Evolutionary conservation across 139 green algal species (phyloP), one percentile per base, ranked within the genome.

Genomic region (Coelastrella sp.): DNA sequence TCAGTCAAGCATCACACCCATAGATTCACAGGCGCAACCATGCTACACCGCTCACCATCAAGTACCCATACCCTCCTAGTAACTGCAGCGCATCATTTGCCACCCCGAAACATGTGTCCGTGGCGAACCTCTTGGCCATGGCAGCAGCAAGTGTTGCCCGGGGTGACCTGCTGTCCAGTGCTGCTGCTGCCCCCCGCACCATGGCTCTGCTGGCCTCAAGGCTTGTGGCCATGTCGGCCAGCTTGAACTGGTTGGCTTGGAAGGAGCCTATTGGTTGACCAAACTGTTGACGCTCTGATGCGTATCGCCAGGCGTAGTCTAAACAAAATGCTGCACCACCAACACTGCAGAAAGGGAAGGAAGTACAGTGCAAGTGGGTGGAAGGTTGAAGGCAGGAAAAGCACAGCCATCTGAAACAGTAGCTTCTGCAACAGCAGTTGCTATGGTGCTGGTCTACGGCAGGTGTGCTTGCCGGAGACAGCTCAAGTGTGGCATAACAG

Each of bases 61-160:
- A 87, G 75, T 97, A 98, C 4, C 96, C 96, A 78, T 98, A 98
- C 14, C 96, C 96, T 19, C 96, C 96, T 61, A 97, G 91, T 79
- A 97, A 65, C 92, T 98, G 96, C 90, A 98, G 90, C 14, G 94
- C 93, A 13, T 93, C 83, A 79, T 98, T 96, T 10, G 93, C 92
- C 0, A 97, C 90, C 1, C 92, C 76, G 84, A 95, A 97, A 91
- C 96, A 98, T 4, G 92, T 82, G 68, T 98, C 96, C 5, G 96
- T 98, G 11, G 95, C 96, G 93, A 96, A 96, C 1, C 96, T 92
- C 90, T 98, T 98, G 17, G 96, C 96, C 96, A 98, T 98, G 11
- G 96, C 96, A 47, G 94, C 92, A 8, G 94, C 92, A 60, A 96
- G 74, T 5, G 96, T 97, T 47, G 93, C 94, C 3, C 86, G 77